Conservation (phyloP, 116 monocot species). For the Phalaenopsis hybrid region DNA sequence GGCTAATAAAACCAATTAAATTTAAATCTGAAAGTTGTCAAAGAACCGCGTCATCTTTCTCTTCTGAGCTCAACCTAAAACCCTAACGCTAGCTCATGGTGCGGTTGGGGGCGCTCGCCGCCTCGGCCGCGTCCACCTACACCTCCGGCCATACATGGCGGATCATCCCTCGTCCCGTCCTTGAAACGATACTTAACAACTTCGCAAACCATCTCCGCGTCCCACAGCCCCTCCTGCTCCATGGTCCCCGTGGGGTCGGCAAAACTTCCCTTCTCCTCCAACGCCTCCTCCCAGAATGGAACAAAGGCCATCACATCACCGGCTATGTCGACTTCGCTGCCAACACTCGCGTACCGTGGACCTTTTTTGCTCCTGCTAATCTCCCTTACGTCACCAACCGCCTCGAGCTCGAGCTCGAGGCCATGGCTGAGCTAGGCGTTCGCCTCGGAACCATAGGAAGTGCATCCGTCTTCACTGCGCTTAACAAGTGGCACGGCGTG, state of each 20-base stretch:
- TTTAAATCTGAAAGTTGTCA: too few species aligned
- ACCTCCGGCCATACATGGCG: constrained; percentile 26
- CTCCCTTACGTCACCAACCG: constrained; percentile 32
- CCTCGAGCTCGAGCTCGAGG: constrained; percentile 62
- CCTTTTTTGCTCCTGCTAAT: constrained; percentile 12
- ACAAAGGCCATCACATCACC: constrained; percentile 55
- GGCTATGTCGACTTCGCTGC: constrained; percentile 71
- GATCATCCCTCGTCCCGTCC: constrained; percentile 64
- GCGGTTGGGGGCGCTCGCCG: constrained; percentile 3
- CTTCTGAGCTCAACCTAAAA: not conserved
- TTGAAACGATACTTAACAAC: constrained; percentile 88
- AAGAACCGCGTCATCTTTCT: too few species aligned
- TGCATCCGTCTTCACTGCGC: constrained; percentile 43
- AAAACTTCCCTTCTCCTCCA: constrained; percentile 75
- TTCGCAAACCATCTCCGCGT: constrained; percentile 75
- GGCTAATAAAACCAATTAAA: too few species aligned
- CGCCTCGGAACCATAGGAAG: constrained; percentile 52
- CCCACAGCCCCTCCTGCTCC: constrained; percentile 87
- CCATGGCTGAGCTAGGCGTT: constrained; percentile 44
- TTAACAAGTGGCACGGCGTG: constrained; percentile 53
- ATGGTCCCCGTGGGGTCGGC: constrained; percentile 94
- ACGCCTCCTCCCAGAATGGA: constrained; percentile 75
- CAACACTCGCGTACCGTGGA: constrained; percentile 25
- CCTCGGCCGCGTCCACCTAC: not conserved
- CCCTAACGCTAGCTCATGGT: not conserved